phyloP scores from a whole-genome alignment of 108 stramenopile genomes.

The Pseudonitzschia multiseries region DNA sequence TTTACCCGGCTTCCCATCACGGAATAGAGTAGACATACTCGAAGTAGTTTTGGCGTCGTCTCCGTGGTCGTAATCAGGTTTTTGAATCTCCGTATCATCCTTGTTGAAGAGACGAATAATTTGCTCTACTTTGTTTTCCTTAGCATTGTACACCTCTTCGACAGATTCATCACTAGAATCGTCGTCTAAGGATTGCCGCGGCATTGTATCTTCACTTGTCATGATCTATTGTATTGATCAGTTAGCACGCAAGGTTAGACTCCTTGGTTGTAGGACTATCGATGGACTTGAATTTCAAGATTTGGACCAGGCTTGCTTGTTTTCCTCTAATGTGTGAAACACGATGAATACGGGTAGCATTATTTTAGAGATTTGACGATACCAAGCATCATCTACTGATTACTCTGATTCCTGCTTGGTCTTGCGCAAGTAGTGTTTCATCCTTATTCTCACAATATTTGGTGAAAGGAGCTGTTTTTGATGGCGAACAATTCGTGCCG shows the following conservation, averaged over 20 bases:
- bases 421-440: too few relatives aligned
- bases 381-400: too few relatives aligned
- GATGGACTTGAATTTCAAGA: too few relatives aligned
- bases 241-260: too few relatives aligned
- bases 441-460: too few relatives aligned
- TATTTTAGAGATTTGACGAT: too few relatives aligned
- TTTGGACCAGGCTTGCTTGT: too few relatives aligned
- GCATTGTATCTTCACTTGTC: background rate
- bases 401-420: too few relatives aligned
- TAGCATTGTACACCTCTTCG: slow-evolving; percentile 12
- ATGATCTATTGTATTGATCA: background rate
- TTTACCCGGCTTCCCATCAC: background rate
- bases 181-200: background rate
- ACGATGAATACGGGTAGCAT: too few relatives aligned
- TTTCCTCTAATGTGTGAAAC: background rate
- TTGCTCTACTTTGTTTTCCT: background rate
- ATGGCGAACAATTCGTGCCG: too few relatives aligned
- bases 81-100: background rate
- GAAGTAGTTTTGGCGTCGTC: background rate
- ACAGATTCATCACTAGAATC: background rate
- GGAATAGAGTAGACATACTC: slow-evolving; percentile 10
- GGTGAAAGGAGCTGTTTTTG: too few relatives aligned
- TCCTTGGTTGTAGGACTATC: too few relatives aligned
- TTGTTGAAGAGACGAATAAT: background rate
- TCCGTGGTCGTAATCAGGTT: background rate